Conservation (phyloP, 768 basidiomycete genomes). For the Sporobolomyces pararoseus region DNA sequence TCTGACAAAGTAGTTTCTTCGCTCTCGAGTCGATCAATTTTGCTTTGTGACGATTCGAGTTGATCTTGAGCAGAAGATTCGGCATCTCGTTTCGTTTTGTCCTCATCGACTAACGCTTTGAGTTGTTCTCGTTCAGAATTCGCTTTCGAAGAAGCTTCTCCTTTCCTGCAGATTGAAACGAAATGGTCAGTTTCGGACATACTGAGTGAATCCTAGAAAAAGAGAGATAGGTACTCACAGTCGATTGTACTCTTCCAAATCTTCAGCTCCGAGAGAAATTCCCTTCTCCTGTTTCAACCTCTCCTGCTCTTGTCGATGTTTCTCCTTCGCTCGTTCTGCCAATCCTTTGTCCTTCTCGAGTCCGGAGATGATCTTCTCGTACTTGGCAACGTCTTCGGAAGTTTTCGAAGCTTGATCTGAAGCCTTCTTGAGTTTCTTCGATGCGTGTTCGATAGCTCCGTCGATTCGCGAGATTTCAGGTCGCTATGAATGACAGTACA, state of each 20-base stretch:
- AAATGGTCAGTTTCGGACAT: neutral
- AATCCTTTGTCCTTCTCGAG: conserved; percentile 64
- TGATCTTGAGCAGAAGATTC: conserved; percentile 66
- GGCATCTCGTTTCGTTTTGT: conserved; percentile 66
- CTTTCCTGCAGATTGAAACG: conserved; percentile 59
- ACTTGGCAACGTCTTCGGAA: conserved; percentile 54
- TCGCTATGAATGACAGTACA: conserved; percentile 58
- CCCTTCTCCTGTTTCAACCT: conserved; percentile 65
- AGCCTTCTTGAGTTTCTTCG: conserved; percentile 72
- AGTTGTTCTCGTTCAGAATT: conserved; percentile 82
- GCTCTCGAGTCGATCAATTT: conserved; percentile 53
- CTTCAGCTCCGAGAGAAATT: conserved; percentile 73
- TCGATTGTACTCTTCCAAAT: conserved; percentile 77
- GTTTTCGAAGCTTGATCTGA: conserved; percentile 63
- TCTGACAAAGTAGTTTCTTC: conserved; percentile 47
- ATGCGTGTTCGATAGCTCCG: conserved; percentile 80
- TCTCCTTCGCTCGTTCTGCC: conserved; percentile 66
- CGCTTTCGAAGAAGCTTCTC: conserved; percentile 69
- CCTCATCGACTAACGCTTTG: conserved; percentile 73
- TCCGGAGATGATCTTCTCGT: conserved; percentile 49
- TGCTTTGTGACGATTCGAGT: conserved; percentile 62
- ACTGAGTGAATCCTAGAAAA: neutral
- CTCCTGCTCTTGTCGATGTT: conserved; percentile 74
- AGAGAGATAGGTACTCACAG: conserved; percentile 58
- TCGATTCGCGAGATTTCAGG: conserved; percentile 79